Base-by-base conservation (phyloP, 2,329 filamentous ascomycete genomes). In the Penicillium paneum region DNA sequence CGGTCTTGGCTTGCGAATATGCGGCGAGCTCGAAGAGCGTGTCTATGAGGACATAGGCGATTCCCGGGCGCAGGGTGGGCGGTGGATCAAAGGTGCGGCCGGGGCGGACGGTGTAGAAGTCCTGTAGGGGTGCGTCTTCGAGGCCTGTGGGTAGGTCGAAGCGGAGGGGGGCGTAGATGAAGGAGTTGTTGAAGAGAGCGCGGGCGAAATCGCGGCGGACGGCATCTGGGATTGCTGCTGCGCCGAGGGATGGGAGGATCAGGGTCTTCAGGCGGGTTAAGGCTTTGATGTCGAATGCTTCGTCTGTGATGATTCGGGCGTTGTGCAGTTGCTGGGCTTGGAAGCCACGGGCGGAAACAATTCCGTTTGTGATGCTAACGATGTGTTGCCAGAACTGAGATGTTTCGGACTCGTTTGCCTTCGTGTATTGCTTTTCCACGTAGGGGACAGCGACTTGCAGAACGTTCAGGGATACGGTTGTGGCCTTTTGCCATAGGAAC, bases 401-500 rank as follows among this genome's bases (percentile, higher is more conserved):
- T 19, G 77, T 76, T 11, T 76, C 79, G 13, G 67, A 61, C 21
- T 68, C 67, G 13, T 62, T 62, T 24, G 66, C 48, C 8, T 58
- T 55, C 6, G 56, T 52, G 50, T 73, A 72, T 32, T 71, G 76
- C 29, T 77, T 75, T 47, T 77, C 77, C 1, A 90, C 73, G 26
- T 84, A 81, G 0, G 84, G 80, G 1, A 96, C 75, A 0, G 87
- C 83, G 0, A 84, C 79, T 50, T 84, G 79, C 0, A 96, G 74
- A 17, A 97, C 81, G 3, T 82, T 79, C 17, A 96, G 75, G 1
- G 83, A 81, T 0, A 87, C 85, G 5, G 81, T 84, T 0, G 90
- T 95, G 3, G 91, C 90, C 49, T 88, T 85, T 57, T 84, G 85
- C 94, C 94, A 99, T 0, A 92, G 81, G 48, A 85, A 81, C 0